A percentile compares a stretch with the other conserved stretches of the same genome.
Evolutionary conservation across 78 protist species (phyloP).

Genomic region (Dictyostelium purpureum): DNA sequence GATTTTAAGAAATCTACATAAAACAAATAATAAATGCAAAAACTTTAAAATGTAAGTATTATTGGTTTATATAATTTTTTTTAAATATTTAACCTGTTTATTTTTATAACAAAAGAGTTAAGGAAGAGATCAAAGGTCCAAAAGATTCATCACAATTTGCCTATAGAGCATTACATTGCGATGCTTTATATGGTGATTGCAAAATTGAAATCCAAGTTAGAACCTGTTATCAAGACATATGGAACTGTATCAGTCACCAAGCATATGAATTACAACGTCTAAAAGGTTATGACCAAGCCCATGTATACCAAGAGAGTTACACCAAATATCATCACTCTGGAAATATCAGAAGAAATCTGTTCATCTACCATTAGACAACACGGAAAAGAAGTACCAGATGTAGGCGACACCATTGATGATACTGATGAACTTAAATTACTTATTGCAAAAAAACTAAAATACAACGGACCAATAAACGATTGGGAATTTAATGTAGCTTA

Average conservation of each 20-base stretch:
- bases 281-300: neutral
- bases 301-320: neutral
- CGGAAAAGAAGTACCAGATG: neutral
- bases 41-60: neutral
- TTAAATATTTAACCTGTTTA: no score
- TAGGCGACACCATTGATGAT: neutral
- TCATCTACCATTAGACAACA: neutral
- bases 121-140: neutral
- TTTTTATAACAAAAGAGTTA: neutral
- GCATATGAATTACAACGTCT: neutral
- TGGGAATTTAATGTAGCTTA: neutral
- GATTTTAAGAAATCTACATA: neutral
- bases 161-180: slow-evolving; percentile 9
- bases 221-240: neutral
- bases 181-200: neutral
- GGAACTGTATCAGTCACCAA: neutral
- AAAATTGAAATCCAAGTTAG: slow-evolving; percentile 2
- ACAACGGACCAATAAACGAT: neutral
- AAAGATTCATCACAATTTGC: neutral
- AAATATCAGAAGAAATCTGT: neutral
- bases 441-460: neutral
- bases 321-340: neutral
- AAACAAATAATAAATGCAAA: neutral
- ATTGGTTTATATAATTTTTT: neutral
- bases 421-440: neutral